These are phyloP conservation scores for Penicillium coffeae DNA, from an alignment of 495 filamentous ascomycete genomes.

Conservation along the genomic window DNA sequence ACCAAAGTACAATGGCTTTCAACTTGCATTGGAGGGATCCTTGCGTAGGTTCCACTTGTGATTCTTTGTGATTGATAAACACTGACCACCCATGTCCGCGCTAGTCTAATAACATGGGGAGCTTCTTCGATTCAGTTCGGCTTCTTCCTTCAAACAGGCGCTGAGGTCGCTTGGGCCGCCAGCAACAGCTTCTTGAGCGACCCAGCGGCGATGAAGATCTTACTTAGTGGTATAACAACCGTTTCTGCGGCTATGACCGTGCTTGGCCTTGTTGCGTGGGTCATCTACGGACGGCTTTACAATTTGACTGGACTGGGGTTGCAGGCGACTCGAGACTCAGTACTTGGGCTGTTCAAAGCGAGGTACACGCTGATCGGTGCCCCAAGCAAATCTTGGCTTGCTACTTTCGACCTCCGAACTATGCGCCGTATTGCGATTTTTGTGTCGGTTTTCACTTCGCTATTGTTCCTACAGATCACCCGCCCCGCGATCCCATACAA, in stretches of 20 bases:
- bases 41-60: constrained; percentile 29
- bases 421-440: constrained; percentile 15
- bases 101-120: constrained; percentile 30
- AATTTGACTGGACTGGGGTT: constrained; percentile 23
- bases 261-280: constrained; percentile 29
- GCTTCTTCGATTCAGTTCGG: constrained; percentile 37
- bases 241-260: constrained; percentile 30
- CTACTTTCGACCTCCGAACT: constrained; percentile 16
- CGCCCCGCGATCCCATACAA: constrained; percentile 31
- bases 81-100: constrained; percentile 10
- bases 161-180: constrained; percentile 39
- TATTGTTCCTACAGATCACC: constrained; percentile 22
- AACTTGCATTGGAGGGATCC: constrained; percentile 23
- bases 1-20: constrained; percentile 23
- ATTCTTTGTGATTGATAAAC: no score
- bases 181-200: constrained; percentile 37
- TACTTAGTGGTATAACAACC: constrained; percentile 38
- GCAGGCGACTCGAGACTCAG: constrained; percentile 21
- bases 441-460: constrained; percentile 12
- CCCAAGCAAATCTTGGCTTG: constrained; percentile 19
- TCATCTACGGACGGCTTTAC: constrained; percentile 29
- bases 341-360: constrained; percentile 11
- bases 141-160: constrained; percentile 42
- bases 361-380: constrained; percentile 18
- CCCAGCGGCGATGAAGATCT: constrained; percentile 40